Conservation (phyloP, 345 rosid species). For the Nasturtium officinale region DNA sequence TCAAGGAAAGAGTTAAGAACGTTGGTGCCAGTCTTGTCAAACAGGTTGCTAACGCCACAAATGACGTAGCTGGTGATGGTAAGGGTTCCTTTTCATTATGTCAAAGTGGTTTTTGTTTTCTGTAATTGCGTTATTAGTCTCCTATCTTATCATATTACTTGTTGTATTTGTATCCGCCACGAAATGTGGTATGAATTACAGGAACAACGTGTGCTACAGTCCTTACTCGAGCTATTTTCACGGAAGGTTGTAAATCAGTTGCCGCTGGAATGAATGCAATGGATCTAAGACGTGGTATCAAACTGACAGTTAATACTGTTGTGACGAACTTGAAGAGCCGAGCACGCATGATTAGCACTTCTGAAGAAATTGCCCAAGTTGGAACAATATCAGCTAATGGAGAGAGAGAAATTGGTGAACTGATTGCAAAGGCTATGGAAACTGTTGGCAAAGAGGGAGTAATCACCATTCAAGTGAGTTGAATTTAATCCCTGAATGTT, state of each 20-base stretch:
- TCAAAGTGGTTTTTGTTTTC: not conserved
- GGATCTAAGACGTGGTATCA: slow-evolving; percentile 90
- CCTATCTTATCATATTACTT: not conserved
- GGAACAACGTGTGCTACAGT: slow-evolving; percentile 96
- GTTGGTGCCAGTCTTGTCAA: slow-evolving; percentile 99
- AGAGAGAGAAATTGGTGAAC: slow-evolving; percentile 93
- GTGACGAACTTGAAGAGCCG: slow-evolving; percentile 84
- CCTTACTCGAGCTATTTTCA: slow-evolving; percentile 81
- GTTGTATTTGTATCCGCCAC: not conserved
- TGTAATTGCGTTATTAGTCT: not conserved
- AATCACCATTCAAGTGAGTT: slow-evolving; percentile 82
- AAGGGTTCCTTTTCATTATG: slow-evolving; percentile 20
- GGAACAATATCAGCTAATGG: slow-evolving; percentile 98
- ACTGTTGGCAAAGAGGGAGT: slow-evolving; percentile 99
- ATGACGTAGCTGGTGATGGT: slow-evolving; percentile 98
- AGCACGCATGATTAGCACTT: slow-evolving; percentile 93
- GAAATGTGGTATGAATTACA: slow-evolving; percentile 35
- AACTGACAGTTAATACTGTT: slow-evolving; percentile 94
- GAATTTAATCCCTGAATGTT: not conserved
- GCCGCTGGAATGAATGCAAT: slow-evolving; percentile 99
- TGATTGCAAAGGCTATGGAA: slow-evolving; percentile 99
- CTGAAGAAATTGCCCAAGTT: slow-evolving; percentile 98
- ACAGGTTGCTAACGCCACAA: slow-evolving; percentile 99
- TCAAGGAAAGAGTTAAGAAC: slow-evolving; percentile 81
- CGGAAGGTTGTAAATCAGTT: slow-evolving; percentile 96